These are phyloP conservation scores for Fusarium globosum DNA, from an alignment of 2,329 filamentous ascomycete species.

Conservation along the genomic window DNA sequence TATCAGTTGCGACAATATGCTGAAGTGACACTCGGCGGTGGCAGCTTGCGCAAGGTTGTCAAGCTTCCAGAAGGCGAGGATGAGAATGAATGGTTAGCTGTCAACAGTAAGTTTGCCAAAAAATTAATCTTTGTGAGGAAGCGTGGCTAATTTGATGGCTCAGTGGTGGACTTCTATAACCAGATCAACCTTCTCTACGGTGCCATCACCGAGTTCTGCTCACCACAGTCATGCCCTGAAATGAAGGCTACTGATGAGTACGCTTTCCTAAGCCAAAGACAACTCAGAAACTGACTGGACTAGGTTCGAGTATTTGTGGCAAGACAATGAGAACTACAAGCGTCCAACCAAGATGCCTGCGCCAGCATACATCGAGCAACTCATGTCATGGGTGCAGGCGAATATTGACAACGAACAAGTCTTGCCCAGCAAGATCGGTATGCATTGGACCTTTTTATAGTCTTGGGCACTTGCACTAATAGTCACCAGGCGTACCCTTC, in stretches of 20 bases:
- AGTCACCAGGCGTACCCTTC: constrained; percentile 80
- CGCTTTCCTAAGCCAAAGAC: constrained; percentile 38
- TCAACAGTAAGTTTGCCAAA: constrained; percentile 77
- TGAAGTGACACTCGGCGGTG: constrained; percentile 94
- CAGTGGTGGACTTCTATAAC: constrained; percentile 99
- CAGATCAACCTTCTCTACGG: constrained; percentile 99
- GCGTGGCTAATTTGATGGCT: constrained; percentile 1
- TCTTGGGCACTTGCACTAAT: constrained; percentile 10
- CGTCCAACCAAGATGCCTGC: constrained; percentile 98
- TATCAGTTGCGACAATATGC: constrained; percentile 98
- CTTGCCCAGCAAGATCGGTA: constrained; percentile 92
- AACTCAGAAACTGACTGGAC: constrained; percentile 23
- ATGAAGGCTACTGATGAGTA: constrained; percentile 99
- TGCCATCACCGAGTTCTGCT: constrained; percentile 99
- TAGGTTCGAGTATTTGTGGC: constrained; percentile 99
- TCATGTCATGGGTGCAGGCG: constrained; percentile 96
- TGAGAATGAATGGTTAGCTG: constrained; percentile 96
- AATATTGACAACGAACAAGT: constrained; percentile 96
- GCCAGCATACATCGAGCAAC: constrained; percentile 95
- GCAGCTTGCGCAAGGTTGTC: constrained; percentile 94
- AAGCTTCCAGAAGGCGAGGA: constrained; percentile 98
- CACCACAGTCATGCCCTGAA: constrained; percentile 94
- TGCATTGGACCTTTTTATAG: constrained; percentile 35
- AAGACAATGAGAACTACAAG: constrained; percentile 93
- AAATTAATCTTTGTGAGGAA: not conserved